phyloP scores from a whole-genome alignment of 1,284 basidiomycete genomes.

The Chalciporus sp. region DNA sequence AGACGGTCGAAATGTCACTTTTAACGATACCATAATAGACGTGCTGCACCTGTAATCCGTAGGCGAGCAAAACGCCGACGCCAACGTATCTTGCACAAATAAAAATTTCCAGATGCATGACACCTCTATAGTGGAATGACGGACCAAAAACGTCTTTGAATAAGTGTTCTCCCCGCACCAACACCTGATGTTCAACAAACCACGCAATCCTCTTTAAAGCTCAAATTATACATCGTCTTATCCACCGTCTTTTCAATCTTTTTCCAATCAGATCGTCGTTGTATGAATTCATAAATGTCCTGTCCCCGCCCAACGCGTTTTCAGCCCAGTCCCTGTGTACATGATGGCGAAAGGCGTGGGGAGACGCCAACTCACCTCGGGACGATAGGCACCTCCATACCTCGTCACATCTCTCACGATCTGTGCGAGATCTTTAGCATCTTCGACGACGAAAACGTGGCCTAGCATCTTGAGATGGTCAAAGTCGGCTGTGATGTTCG shows the following conservation, averaged over 20 bases:
- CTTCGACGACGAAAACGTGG: constrained; percentile 90
- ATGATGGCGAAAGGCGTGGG: not conserved
- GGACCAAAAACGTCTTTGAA: no score
- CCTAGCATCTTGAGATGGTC: constrained; percentile 95
- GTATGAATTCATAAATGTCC: constrained; percentile 94
- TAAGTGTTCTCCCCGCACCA: no score
- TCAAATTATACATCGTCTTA: constrained; percentile 93
- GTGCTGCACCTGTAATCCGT: no score
- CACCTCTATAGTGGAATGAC: no score
- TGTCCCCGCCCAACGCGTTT: constrained; percentile 41
- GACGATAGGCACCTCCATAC: constrained; percentile 90
- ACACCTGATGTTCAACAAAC: constrained; percentile 33
- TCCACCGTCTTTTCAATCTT: constrained; percentile 95
- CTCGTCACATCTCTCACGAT: constrained; percentile 93
- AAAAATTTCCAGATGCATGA: no score
- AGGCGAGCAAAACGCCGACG: no score
- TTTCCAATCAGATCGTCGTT: constrained; percentile 93
- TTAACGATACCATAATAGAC: no score
- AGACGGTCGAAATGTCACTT: no score
- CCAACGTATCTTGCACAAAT: no score
- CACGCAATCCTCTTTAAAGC: constrained; percentile 88
- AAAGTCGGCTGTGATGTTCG: constrained; percentile 81
- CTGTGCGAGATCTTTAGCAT: constrained; percentile 92
- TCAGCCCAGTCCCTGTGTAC: no score
- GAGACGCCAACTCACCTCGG: constrained; percentile 62